Conservation (phyloP, 306 rosid species). For the Echinosophora koreensis region DNA sequence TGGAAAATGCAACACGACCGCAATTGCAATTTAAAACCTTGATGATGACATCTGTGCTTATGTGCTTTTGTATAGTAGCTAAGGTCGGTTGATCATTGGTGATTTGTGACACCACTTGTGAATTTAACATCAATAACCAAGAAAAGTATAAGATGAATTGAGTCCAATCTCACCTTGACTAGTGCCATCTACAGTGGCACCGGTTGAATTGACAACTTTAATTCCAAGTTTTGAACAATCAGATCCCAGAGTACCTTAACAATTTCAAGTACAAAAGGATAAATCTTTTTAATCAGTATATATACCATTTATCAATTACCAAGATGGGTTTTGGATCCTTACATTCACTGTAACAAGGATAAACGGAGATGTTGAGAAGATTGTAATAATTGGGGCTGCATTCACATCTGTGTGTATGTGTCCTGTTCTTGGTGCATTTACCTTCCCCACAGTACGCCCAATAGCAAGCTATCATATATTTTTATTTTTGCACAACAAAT, state of each 20-base stretch:
- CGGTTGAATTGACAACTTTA: conserved; percentile 58
- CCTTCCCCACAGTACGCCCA: conserved; percentile 93
- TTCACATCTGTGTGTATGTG: conserved; percentile 54
- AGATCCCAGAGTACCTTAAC: conserved; percentile 75
- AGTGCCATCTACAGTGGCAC: neutral
- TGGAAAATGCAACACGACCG: too few relatives aligned
- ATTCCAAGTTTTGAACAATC: conserved; percentile 84
- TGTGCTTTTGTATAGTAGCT: neutral
- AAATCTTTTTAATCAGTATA: neutral
- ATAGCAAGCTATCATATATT: conserved; percentile 65
- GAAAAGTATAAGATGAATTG: neutral
- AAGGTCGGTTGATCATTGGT: neutral
- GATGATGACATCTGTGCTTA: neutral
- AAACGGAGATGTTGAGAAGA: conserved; percentile 68
- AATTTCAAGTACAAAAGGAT: conserved; percentile 16
- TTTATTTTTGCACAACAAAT: conserved; percentile 22
- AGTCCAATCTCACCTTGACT: conserved; percentile 55
- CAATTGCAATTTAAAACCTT: too few relatives aligned
- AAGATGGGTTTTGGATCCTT: conserved; percentile 39
- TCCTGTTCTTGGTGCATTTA: conserved; percentile 52
- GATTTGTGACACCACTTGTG: neutral
- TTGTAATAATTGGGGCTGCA: conserved; percentile 62
- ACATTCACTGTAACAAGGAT: conserved; percentile 87
- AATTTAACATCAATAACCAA: neutral
- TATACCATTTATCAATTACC: neutral